These are phyloP conservation scores for Acacia acuminata DNA, from an alignment of 306 rosid species.

Conservation along the genomic window DNA sequence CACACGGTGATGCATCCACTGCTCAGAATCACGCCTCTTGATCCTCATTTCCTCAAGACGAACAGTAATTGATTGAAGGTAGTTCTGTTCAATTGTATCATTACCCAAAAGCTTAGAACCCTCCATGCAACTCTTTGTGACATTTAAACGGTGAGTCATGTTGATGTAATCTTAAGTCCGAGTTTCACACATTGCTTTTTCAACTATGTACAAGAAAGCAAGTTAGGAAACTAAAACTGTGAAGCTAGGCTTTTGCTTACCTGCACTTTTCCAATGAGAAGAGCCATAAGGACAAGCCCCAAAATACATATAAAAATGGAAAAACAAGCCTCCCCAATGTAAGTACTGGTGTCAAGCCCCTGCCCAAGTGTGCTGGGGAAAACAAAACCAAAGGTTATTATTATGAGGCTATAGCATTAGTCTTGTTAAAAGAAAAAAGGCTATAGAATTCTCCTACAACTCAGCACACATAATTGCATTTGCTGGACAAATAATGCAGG, in stretches of 20 bases:
- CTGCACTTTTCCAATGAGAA: constrained; percentile 95
- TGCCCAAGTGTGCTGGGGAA: constrained; percentile 88
- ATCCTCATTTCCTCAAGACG: constrained; percentile 64
- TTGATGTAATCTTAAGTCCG: no score
- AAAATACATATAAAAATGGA: constrained; percentile 71
- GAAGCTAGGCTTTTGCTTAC: constrained; percentile 36
- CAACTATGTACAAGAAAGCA: constrained; percentile 6
- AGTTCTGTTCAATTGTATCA: constrained; percentile 40
- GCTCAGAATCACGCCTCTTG: constrained; percentile 56
- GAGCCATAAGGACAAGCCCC: constrained; percentile 82
- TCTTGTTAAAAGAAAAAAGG: not conserved
- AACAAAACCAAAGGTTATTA: constrained; percentile 29
- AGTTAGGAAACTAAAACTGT: not conserved
- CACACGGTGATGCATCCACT: constrained; percentile 62
- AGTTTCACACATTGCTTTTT: not conserved
- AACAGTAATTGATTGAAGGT: constrained; percentile 55
- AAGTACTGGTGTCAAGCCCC: constrained; percentile 86
- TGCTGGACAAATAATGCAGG: not conserved
- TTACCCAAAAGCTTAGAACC: constrained; percentile 7
- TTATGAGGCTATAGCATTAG: constrained; percentile 2
- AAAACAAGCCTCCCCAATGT: constrained; percentile 70
- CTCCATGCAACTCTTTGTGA: constrained; percentile 3
- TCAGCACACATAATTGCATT: not conserved
- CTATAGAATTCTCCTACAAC: not conserved
- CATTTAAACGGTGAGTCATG: not conserved